These are phyloP conservation scores for Gossypium australe DNA, from an alignment of 345 rosid species.

Conservation along the genomic window DNA sequence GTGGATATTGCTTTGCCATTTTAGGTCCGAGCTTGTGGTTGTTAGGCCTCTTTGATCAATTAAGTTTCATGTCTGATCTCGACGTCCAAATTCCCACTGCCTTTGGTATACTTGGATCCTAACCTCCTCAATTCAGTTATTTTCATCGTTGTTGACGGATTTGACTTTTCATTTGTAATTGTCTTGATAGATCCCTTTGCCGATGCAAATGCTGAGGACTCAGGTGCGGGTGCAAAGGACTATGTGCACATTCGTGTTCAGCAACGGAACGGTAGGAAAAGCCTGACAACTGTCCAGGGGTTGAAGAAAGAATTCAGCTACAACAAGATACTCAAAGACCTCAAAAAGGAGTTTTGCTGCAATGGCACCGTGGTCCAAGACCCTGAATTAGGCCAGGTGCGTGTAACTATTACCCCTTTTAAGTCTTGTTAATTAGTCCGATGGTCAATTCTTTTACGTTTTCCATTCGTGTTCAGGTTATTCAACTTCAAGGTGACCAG, in stretches of 20 bases:
- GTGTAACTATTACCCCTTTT: background rate
- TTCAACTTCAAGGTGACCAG: constrained; percentile 96
- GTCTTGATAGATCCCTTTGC: constrained; percentile 55
- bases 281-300: constrained; percentile 82
- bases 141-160: no score
- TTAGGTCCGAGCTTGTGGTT: constrained; percentile 15
- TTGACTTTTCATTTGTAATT: constrained; percentile 4
- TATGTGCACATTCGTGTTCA: constrained; percentile 74
- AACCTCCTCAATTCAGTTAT: background rate
- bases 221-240: constrained; percentile 66
- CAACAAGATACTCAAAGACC: constrained; percentile 82
- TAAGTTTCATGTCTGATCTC: constrained; percentile 54
- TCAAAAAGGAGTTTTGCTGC: constrained; percentile 92
- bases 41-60: constrained; percentile 13
- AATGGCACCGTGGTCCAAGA: constrained; percentile 95
- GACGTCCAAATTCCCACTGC: constrained; percentile 64
- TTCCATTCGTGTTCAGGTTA: constrained; percentile 42
- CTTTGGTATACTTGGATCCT: constrained; percentile 41
- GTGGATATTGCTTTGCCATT: background rate
- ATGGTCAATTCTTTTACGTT: background rate
- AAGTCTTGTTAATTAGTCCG: background rate
- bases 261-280: constrained; percentile 79
- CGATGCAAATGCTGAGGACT: constrained; percentile 82
- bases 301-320: constrained; percentile 88
- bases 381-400: constrained; percentile 82